Percentiles rank a stretch among this genome's conserved stretches.
Evolutionary conservation across 495 filamentous ascomycete species (phyloP).

Genomic region (Penicillium longicatenatum): DNA sequence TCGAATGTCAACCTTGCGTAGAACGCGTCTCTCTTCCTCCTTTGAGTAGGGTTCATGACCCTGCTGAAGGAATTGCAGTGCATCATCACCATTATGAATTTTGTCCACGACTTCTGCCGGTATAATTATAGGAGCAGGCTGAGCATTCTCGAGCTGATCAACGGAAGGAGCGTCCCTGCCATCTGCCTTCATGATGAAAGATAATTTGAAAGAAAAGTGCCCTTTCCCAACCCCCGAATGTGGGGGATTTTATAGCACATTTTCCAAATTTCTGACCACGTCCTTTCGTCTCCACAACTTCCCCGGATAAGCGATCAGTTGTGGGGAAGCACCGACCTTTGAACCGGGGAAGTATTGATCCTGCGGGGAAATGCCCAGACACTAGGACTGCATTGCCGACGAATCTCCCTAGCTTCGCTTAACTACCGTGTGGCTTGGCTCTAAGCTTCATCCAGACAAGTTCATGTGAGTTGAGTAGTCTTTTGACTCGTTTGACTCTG

Average conservation of each 20-base stretch:
- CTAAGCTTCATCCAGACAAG: neutral
- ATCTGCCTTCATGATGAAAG: neutral
- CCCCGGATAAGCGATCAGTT: neutral
- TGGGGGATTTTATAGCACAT: neutral
- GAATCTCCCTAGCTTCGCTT: neutral
- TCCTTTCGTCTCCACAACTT: neutral
- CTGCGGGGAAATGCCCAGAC: neutral
- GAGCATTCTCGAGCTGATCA: conserved; percentile 3
- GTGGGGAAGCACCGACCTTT: neutral
- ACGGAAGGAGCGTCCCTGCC: neutral
- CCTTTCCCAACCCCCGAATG: neutral
- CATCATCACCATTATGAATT: conserved; percentile 2
- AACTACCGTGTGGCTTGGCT: neutral
- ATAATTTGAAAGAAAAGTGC: neutral
- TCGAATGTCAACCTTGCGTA: neutral
- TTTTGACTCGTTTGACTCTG: neutral
- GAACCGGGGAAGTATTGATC: conserved; percentile 1
- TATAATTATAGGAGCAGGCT: neutral
- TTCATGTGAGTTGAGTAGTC: neutral
- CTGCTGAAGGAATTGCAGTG: neutral
- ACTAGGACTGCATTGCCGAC: neutral
- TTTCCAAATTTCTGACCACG: neutral
- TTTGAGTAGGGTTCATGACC: neutral
- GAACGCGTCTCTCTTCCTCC: neutral
- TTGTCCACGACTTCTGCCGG: neutral